Conservation (phyloP, 164 flowering plant species). For the Santalum album region DNA sequence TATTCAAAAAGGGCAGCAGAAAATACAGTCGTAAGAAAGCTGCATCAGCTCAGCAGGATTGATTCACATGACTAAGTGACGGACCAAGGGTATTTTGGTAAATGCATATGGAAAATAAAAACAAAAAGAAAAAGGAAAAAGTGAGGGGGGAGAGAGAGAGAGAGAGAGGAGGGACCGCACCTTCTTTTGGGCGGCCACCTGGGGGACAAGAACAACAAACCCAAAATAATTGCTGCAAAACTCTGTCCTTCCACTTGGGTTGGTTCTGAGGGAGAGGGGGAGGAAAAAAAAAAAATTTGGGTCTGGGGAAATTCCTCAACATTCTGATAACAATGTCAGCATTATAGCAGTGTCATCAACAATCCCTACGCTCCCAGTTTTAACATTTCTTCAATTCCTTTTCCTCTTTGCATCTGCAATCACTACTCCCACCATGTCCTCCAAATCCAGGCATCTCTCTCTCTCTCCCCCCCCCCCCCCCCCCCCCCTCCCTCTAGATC, state of each 20-base stretch:
- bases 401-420: background rate
- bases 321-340: slow-evolving; percentile 20
- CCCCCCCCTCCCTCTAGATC: background rate
- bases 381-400: background rate
- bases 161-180: background rate
- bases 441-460: slow-evolving; percentile 59
- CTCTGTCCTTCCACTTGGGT: background rate
- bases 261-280: background rate
- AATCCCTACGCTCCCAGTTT: background rate
- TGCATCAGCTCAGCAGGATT: too few relatives aligned
- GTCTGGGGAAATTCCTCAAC: background rate
- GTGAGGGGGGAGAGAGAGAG: background rate
- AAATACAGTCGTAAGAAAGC: too few relatives aligned
- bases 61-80: too few relatives aligned
- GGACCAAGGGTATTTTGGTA: background rate
- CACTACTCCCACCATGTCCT: slow-evolving; percentile 28
- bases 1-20: too few relatives aligned
- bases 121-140: background rate
- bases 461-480: too few relatives aligned
- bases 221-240: background rate
- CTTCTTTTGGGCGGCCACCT: background rate
- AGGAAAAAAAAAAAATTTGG: background rate
- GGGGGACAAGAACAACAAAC: background rate
- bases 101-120: background rate
- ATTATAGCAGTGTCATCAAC: slow-evolving; percentile 15